Conservation (phyloP, 1,284 basidiomycete genomes). For the Cryptococcus sp. region DNA sequence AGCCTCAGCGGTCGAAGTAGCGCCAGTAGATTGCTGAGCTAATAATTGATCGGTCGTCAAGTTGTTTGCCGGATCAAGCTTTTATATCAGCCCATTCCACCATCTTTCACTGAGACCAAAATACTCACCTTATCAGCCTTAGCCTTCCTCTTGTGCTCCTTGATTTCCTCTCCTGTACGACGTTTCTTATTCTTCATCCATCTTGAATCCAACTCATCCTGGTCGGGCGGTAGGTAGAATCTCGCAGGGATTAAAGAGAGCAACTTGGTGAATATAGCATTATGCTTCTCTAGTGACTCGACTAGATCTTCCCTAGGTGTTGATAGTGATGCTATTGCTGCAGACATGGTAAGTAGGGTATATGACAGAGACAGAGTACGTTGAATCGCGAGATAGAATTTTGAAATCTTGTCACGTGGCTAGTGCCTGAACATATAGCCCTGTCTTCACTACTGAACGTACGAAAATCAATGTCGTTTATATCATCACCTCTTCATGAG, state of each 20-base stretch:
- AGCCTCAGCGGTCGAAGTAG: slow-evolving; percentile 13
- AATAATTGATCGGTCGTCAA: slow-evolving; percentile 73
- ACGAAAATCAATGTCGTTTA: no score
- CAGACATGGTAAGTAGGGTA: not conserved
- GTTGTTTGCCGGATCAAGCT: slow-evolving; percentile 83
- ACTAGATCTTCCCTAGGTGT: slow-evolving; percentile 56
- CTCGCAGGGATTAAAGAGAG: slow-evolving; percentile 78
- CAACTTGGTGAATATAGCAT: slow-evolving; percentile 73
- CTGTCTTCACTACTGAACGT: no score
- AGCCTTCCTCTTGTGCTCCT: slow-evolving; percentile 79
- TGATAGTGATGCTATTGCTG: not conserved
- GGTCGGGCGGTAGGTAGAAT: slow-evolving; percentile 73
- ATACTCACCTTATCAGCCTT: slow-evolving; percentile 70
- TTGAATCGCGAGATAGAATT: no score
- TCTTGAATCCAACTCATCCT: slow-evolving; percentile 64
- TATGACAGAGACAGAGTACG: no score
- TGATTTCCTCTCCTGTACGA: slow-evolving; percentile 72
- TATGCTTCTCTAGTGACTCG: slow-evolving; percentile 71
- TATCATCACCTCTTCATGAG: no score
- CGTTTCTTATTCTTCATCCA: slow-evolving; percentile 88
- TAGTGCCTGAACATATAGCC: no score
- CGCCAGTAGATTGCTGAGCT: not conserved
- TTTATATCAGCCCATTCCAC: not conserved
- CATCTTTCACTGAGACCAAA: slow-evolving; percentile 1
- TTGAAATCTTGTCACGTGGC: no score